Percentiles rank a stretch among this genome's conserved stretches.
Conservation (phyloP, 225 moss, liverwort and hornwort species). For the Anthoceros angustus region DNA sequence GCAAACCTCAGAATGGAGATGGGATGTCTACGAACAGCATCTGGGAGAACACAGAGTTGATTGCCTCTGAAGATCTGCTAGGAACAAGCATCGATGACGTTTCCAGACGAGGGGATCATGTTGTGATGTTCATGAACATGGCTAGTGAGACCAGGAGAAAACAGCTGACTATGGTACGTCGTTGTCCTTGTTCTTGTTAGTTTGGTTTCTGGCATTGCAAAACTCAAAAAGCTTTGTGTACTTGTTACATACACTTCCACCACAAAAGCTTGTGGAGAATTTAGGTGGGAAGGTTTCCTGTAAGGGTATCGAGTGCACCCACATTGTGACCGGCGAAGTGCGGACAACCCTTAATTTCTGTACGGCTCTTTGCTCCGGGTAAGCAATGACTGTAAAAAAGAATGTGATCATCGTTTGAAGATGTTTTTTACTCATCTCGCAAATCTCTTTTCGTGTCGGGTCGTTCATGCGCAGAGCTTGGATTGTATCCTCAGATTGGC, state of each 20-base stretch:
- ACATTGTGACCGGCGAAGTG: slow-evolving; percentile 62
- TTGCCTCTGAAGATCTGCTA: not conserved
- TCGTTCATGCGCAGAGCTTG: slow-evolving; percentile 38
- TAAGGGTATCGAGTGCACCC: slow-evolving; percentile 64
- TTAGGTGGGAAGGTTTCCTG: slow-evolving; percentile 48
- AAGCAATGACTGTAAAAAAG: slow-evolving; percentile 6
- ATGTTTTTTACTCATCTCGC: not conserved
- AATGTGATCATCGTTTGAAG: too few species aligned
- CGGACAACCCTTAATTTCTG: slow-evolving; percentile 84
- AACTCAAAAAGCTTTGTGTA: not conserved
- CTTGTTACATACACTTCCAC: not conserved
- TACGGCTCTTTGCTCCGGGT: slow-evolving; percentile 74
- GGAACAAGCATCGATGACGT: slow-evolving; percentile 11
- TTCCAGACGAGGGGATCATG: slow-evolving; percentile 10
- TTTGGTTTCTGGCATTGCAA: too few species aligned
- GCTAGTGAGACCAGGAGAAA: slow-evolving; percentile 42
- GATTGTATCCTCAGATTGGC: slow-evolving; percentile 73
- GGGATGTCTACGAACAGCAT: not conserved
- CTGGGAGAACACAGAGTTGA: not conserved
- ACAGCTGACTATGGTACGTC: slow-evolving; percentile 46
- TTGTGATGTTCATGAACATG: slow-evolving; percentile 58
- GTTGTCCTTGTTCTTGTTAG: not conserved
- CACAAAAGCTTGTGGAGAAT: slow-evolving; percentile 40
- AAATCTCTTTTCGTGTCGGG: not conserved
- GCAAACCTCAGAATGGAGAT: too few species aligned